phyloP scores from a whole-genome alignment of 2,329 filamentous ascomycete genomes.

The Penicillium sp. region DNA sequence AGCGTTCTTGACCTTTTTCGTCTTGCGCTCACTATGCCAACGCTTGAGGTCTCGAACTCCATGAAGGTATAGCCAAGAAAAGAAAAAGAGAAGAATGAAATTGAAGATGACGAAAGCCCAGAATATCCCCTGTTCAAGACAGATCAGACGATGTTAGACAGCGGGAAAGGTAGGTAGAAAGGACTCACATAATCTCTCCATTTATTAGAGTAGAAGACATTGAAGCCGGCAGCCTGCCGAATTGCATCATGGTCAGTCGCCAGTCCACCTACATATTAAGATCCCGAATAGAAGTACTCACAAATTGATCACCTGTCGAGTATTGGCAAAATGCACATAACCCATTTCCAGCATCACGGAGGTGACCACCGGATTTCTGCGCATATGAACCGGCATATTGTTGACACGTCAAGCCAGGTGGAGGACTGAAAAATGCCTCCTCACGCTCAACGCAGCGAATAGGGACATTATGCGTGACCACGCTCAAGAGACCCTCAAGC shows the following conservation, averaged over 20 bases:
- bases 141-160: neutral
- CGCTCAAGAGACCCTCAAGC: constrained; percentile 65
- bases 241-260: neutral
- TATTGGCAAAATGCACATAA: constrained; percentile 71
- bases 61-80: constrained; percentile 62
- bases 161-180: constrained; percentile 18
- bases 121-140: constrained; percentile 59
- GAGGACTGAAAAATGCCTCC: constrained; percentile 65
- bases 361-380: constrained; percentile 63
- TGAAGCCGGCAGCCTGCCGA: constrained; percentile 56
- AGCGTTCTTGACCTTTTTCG: constrained; percentile 28
- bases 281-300: constrained; percentile 35
- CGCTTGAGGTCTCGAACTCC: constrained; percentile 41
- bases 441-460: constrained; percentile 64
- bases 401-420: constrained; percentile 65
- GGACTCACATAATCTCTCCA: constrained; percentile 66
- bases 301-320: constrained; percentile 65
- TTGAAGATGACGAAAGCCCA: constrained; percentile 70
- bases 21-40: constrained; percentile 41
- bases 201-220: constrained; percentile 64
- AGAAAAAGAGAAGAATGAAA: constrained; percentile 59
- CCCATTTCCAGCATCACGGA: constrained; percentile 61
- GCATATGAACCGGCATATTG: constrained; percentile 64
- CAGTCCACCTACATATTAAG: neutral
- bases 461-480: constrained; percentile 60